These are phyloP conservation scores for Xerocomellus chrysenteron DNA, from an alignment of 768 basidiomycete genomes.

Conservation along the genomic window DNA sequence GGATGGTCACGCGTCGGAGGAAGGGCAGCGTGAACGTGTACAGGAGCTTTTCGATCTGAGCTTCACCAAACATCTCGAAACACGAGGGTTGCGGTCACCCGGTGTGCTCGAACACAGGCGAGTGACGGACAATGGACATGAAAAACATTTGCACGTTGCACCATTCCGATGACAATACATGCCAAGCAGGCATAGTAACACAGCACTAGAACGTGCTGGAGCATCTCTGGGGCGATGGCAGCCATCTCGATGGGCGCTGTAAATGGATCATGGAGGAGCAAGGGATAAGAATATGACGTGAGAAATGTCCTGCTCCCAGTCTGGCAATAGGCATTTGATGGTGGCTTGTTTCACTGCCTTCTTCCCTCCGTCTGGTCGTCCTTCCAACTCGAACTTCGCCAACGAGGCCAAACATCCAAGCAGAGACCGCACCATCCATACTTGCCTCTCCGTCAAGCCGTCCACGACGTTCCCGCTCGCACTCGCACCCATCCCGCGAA, in stretches of 20 bases:
- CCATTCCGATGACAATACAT: constrained; percentile 80
- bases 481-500: constrained; percentile 57
- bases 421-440: constrained; percentile 74
- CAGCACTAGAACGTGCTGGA: constrained; percentile 36
- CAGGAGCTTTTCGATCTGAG: too few relatives aligned
- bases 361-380: constrained; percentile 68
- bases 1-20: too few relatives aligned
- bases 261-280: constrained; percentile 88
- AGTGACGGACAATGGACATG: constrained; percentile 87
- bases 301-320: constrained; percentile 88
- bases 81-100: too few relatives aligned
- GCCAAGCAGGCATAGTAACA: constrained; percentile 86
- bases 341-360: constrained; percentile 81
- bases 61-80: too few relatives aligned
- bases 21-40: too few relatives aligned
- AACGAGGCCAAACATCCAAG: constrained; percentile 67
- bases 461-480: constrained; percentile 61
- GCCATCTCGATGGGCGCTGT: constrained; percentile 85
- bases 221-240: too few relatives aligned
- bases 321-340: constrained; percentile 85
- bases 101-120: constrained; percentile 78
- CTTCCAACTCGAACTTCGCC: constrained; percentile 66
- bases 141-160: constrained; percentile 87
- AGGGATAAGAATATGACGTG: constrained; percentile 78
- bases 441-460: constrained; percentile 63